phyloP scores from a whole-genome alignment of 2,329 filamentous ascomycete genomes.

The Pseudocercospora cruenta region DNA sequence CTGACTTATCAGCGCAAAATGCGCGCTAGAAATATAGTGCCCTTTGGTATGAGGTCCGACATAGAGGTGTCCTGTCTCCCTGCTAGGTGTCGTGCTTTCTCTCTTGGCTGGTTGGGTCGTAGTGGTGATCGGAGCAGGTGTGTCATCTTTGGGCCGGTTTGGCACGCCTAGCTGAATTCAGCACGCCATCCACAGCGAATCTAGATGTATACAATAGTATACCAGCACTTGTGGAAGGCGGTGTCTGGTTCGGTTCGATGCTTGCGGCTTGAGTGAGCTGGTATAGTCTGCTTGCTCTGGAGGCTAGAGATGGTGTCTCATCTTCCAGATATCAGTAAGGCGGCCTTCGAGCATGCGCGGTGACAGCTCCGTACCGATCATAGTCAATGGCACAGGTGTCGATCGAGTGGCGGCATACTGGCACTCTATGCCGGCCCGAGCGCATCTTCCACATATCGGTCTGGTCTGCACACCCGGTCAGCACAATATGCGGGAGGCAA shows the following conservation, averaged over 20 bases:
- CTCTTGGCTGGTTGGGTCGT: constrained; percentile 12
- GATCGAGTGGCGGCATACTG: constrained; percentile 22
- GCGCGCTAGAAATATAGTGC: constrained; percentile 27
- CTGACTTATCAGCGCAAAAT: constrained; percentile 28
- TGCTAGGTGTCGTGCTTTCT: constrained; percentile 21
- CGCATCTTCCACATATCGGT: constrained; percentile 28
- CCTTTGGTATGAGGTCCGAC: constrained; percentile 30
- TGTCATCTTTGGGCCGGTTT: not conserved
- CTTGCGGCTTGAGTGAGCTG: constrained; percentile 23
- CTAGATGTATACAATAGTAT: not conserved
- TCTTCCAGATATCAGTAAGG: constrained; percentile 16
- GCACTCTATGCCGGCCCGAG: constrained; percentile 23
- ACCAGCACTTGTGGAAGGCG: not conserved
- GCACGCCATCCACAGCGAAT: not conserved
- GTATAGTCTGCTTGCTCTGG: constrained; percentile 24
- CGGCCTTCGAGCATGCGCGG: not conserved
- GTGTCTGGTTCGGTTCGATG: not conserved
- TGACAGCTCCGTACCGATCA: constrained; percentile 18
- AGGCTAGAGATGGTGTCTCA: constrained; percentile 27
- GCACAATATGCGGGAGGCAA: not conserved
- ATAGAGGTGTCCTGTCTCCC: constrained; percentile 28
- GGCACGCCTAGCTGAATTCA: not conserved
- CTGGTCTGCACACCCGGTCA: constrained; percentile 16
- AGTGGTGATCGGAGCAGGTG: not conserved
- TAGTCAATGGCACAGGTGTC: constrained; percentile 17